phyloP scores from a whole-genome alignment of 352 stramenopile genomes.

The Pythium folliculosum region DNA sequence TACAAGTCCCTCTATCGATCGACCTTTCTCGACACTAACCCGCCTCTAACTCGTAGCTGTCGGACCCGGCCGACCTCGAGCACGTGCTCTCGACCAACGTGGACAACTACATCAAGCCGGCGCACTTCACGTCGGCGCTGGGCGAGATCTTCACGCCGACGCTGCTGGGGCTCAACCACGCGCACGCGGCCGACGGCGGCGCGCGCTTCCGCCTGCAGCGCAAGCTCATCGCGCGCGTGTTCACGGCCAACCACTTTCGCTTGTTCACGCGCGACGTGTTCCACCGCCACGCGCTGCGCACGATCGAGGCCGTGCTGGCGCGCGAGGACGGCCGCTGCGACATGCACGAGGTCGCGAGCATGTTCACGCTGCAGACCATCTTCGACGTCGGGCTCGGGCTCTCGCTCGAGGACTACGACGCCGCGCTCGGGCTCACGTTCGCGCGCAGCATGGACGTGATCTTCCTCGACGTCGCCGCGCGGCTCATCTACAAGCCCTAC shows the following conservation, averaged over 20 bases:
- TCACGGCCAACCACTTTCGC: slow-evolving; percentile 62
- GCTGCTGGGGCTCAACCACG: slow-evolving; percentile 70
- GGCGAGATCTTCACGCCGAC: slow-evolving; percentile 60
- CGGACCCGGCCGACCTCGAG: slow-evolving; percentile 56
- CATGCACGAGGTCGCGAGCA: slow-evolving; percentile 48
- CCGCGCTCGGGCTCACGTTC: slow-evolving; percentile 30
- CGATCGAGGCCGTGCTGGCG: slow-evolving; percentile 17
- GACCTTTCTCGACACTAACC: too few relatives aligned
- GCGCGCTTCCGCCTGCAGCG: slow-evolving; percentile 67
- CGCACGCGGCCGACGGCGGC: slow-evolving; percentile 46
- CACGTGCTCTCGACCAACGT: slow-evolving; percentile 66
- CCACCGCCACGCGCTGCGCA: slow-evolving; percentile 35
- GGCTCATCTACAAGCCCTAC: slow-evolving; percentile 51
- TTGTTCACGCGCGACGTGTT: slow-evolving; percentile 48
- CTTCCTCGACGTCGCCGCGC: slow-evolving; percentile 47
- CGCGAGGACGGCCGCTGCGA: slow-evolving; percentile 33
- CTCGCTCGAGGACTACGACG: slow-evolving; percentile 35
- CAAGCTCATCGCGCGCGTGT: slow-evolving; percentile 87
- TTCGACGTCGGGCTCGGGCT: slow-evolving; percentile 58
- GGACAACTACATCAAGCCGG: slow-evolving; percentile 71
- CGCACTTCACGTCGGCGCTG: slow-evolving; percentile 54
- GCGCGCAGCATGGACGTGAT: slow-evolving; percentile 43
- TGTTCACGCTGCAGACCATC: slow-evolving; percentile 59
- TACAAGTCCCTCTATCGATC: neutral
- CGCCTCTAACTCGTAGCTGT: slow-evolving; percentile 11